Conservation (phyloP, 768 basidiomycete genomes). For the Cyclocybe aegerita region DNA sequence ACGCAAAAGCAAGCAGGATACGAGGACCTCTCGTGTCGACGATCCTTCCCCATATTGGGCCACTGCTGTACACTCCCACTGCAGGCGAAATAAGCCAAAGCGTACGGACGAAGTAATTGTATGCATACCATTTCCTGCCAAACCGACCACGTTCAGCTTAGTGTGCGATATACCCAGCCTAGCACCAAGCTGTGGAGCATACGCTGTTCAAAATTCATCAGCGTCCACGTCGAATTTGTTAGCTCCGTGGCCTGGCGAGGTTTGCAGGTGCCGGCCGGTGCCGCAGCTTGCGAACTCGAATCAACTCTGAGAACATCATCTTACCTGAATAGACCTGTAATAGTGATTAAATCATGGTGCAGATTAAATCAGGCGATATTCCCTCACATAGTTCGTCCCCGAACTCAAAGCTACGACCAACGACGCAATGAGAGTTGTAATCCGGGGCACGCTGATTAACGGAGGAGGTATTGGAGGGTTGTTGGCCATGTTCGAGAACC, state of each 20-base stretch:
- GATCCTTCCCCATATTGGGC: constrained; percentile 78
- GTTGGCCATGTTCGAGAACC: constrained; percentile 16
- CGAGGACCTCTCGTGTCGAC: constrained; percentile 76
- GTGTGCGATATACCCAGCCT: constrained; percentile 77
- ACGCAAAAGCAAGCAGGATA: constrained; percentile 59
- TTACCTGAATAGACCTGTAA: constrained; percentile 44
- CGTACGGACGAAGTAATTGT: not conserved
- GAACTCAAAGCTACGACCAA: constrained; percentile 60
- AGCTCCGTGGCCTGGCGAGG: too few relatives aligned
- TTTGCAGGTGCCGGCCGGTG: too few relatives aligned
- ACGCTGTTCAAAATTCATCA: constrained; percentile 46
- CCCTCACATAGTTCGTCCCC: constrained; percentile 75
- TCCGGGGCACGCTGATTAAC: constrained; percentile 37
- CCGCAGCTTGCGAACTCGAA: not conserved
- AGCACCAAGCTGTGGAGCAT: constrained; percentile 84
- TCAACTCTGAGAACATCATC: not conserved
- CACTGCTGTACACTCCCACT: constrained; percentile 78
- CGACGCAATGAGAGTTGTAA: constrained; percentile 53
- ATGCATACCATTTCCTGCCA: constrained; percentile 72
- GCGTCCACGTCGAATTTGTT: not conserved
- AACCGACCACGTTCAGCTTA: constrained; percentile 75
- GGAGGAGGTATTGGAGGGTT: constrained; percentile 20
- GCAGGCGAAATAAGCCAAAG: constrained; percentile 1
- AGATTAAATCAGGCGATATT: not conserved
- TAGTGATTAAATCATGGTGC: constrained; percentile 1